phyloP scores from a whole-genome alignment of 176 grass and related monocot species.

The Paspalum vaginatum region DNA sequence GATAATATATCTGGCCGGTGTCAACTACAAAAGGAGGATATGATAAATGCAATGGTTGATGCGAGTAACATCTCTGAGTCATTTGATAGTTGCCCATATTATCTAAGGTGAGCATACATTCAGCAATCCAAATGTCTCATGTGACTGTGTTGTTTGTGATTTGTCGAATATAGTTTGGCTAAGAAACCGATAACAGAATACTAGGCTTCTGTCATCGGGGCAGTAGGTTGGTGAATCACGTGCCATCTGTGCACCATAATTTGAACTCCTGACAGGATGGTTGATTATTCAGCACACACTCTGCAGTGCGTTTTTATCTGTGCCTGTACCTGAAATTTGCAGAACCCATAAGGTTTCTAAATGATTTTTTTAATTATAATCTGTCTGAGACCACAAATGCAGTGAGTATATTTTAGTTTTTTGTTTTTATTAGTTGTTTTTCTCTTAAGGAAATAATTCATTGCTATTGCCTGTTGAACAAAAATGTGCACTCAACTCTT shows the following conservation, averaged over 20 bases:
- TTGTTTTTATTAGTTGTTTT: constrained; percentile 5
- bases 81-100: constrained; percentile 92
- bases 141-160: constrained; percentile 2
- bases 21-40: constrained; percentile 66
- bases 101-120: constrained; percentile 68
- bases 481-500: neutral
- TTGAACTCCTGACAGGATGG: constrained; percentile 18
- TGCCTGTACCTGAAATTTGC: constrained; percentile 4
- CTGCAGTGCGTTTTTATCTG: constrained; percentile 9
- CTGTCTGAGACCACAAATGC: constrained; percentile 9
- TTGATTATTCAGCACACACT: neutral
- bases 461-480: neutral
- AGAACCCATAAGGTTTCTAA: neutral
- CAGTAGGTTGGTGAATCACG: constrained; percentile 17
- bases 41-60: constrained; percentile 67
- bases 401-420: constrained; percentile 1
- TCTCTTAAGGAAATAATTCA: neutral
- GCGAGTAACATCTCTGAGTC: constrained; percentile 64
- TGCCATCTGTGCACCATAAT: neutral
- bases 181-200: constrained; percentile 4
- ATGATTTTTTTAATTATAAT: neutral
- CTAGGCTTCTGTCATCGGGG: neutral
- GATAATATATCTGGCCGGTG: constrained; percentile 46
- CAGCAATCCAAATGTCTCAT: constrained; percentile 1
- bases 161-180: neutral